A percentile compares a stretch with the other conserved stretches of the same genome.
Conservation (phyloP, 2,329 filamentous ascomycete species). For the Beauveria sp. region DNA sequence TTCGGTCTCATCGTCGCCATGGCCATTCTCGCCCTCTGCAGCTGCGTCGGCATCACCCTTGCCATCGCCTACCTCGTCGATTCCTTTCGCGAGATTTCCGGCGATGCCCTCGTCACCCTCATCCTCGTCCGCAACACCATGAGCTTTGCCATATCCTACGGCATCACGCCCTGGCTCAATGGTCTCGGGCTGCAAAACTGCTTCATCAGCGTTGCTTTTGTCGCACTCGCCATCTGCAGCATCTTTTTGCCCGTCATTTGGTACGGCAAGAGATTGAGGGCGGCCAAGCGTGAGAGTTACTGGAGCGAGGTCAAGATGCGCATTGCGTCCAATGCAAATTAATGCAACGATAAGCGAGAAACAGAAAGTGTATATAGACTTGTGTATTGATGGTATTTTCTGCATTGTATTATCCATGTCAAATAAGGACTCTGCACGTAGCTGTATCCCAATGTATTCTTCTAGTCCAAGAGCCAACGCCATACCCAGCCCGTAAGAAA, state of each 20-base stretch:
- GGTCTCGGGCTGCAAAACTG: slow-evolving; percentile 35
- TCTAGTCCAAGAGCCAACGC: background rate
- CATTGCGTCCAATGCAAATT: slow-evolving; percentile 5
- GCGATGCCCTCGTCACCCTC: slow-evolving; percentile 31
- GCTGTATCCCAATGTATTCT: background rate
- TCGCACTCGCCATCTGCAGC: slow-evolving; percentile 30
- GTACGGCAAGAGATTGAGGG: slow-evolving; percentile 31
- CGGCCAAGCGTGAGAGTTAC: slow-evolving; percentile 15
- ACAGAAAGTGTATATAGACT: background rate
- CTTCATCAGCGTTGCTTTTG: slow-evolving; percentile 33
- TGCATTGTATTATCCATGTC: background rate
- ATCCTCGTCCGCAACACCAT: slow-evolving; percentile 33
- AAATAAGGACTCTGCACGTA: background rate
- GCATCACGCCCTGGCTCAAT: slow-evolving; percentile 38
- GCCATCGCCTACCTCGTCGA: slow-evolving; percentile 34
- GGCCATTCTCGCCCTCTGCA: slow-evolving; percentile 26
- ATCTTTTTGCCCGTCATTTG: slow-evolving; percentile 39
- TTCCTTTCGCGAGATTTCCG: slow-evolving; percentile 31
- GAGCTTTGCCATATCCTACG: slow-evolving; percentile 28
- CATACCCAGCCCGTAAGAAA: background rate
- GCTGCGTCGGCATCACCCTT: slow-evolving; percentile 28
- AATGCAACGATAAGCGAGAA: background rate
- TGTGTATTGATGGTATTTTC: background rate
- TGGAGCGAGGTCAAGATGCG: slow-evolving; percentile 15
- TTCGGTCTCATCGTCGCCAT: slow-evolving; percentile 35